Evolutionary conservation across 257 asterid species (phyloP), one percentile per base, ranked within the genome.

Genomic region (Salvia rosmarinus): DNA sequence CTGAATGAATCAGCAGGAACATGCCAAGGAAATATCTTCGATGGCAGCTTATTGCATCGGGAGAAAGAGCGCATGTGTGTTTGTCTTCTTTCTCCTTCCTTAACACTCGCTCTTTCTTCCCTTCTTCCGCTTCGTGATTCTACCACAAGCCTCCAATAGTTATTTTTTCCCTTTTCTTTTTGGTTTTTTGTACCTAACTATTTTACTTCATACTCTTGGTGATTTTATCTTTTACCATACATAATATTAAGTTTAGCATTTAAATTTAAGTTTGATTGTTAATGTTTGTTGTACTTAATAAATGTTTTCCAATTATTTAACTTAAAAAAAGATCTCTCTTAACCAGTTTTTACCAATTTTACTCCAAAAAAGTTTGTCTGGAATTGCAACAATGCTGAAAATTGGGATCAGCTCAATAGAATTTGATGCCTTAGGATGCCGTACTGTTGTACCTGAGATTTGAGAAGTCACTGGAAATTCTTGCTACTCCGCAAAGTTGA

Each of bases 41-140:
- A 84, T 95, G 99, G 99, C 99, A 95, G 99, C 99, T 84, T 87
- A 84, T 84, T 90, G 91, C 96, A 75, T 85, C 86, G 86, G 90
- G 98, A 89, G 95, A 90, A 85, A 90, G 88, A 88, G 93, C 84
- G 78, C 89, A 95, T 86, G 96, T 88, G 97, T 95, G 99, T 95
- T 95, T 91, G 99, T 95, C 86, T 90, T 82, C 96, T 90, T 91
- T 91, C 96, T 90, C 99, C 89, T 85, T 87, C 83, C 93, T 90
- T 83, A 86, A 77, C 89, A 78, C 89, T 90, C 88, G 85, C 96
- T 85, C 99, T 95, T 86, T 86, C 96, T 83, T 79, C 95, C 95
- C 90, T 87, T 71, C 80, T 77, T 77, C 89, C 73, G 70, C 85
- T 57, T 86, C 85, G 68, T 82, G 80, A 78, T 73, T 78, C 87